phyloP scores from a whole-genome alignment of 2,329 filamentous ascomycete species.

The Penicillium janthinellum region DNA sequence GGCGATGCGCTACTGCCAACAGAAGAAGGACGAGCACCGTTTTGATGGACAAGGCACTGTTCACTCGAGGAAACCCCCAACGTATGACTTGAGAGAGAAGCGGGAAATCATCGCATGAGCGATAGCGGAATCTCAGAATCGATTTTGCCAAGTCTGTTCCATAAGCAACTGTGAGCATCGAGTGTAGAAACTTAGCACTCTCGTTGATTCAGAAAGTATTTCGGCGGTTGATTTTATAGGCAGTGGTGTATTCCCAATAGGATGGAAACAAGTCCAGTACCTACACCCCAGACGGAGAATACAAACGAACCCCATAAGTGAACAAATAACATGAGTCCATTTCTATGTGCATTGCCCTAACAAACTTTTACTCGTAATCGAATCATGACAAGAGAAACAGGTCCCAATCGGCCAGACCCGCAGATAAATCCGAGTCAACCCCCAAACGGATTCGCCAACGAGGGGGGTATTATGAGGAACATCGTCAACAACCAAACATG shows the following conservation, averaged over 20 bases:
- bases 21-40: no score
- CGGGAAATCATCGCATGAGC: background rate
- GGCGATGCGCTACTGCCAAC: no score
- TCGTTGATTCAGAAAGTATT: slow-evolving; percentile 44
- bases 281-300: no score
- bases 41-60: no score
- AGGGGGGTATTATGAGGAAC: slow-evolving; percentile 21
- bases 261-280: slow-evolving; percentile 16
- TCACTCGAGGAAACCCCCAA: no score
- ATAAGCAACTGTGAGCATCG: slow-evolving; percentile 42
- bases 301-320: background rate
- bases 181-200: slow-evolving; percentile 45
- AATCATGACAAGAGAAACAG: slow-evolving; percentile 20
- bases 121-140: slow-evolving; percentile 33
- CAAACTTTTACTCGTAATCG: slow-evolving; percentile 23
- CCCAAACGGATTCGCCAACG: slow-evolving; percentile 20
- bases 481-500: slow-evolving; percentile 14
- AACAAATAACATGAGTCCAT: slow-evolving; percentile 1
- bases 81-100: background rate
- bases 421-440: slow-evolving; percentile 15
- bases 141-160: slow-evolving; percentile 42
- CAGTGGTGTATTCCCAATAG: slow-evolving; percentile 40
- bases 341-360: slow-evolving; percentile 26
- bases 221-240: slow-evolving; percentile 45
- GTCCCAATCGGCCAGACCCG: slow-evolving; percentile 6